phyloP scores from a whole-genome alignment of 768 basidiomycete genomes.

The Austroboletus festivus region DNA sequence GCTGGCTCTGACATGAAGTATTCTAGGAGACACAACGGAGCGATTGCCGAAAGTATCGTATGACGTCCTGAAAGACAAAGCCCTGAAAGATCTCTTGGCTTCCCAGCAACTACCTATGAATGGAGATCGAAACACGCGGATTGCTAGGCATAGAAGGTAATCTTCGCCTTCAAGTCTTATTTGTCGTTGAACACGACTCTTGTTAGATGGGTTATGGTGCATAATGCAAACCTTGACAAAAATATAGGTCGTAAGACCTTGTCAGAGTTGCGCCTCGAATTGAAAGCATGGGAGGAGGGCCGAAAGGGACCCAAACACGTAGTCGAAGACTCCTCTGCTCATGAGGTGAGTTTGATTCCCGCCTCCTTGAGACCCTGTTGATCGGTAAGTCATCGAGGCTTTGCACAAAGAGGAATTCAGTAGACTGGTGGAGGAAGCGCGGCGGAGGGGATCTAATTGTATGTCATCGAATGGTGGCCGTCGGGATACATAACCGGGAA shows the following conservation, averaged over 20 bases:
- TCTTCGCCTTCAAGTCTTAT: conserved; percentile 1
- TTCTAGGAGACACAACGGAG: conserved; percentile 35
- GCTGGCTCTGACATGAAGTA: conserved; percentile 17
- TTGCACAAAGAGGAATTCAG: conserved; percentile 34
- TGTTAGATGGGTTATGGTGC: conserved; percentile 63
- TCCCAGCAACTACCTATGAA: conserved; percentile 47
- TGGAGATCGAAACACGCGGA: conserved; percentile 51
- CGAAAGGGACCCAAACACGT: conserved; percentile 34
- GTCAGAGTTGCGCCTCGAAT: conserved; percentile 46
- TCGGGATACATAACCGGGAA: conserved; percentile 32
- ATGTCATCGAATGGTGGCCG: neutral
- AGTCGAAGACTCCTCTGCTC: conserved; percentile 37
- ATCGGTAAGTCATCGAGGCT: conserved; percentile 4
- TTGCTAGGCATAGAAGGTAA: conserved; percentile 60
- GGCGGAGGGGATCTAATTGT: conserved; percentile 32
- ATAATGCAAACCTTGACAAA: conserved; percentile 70
- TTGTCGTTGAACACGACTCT: neutral
- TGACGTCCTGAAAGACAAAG: conserved; percentile 57
- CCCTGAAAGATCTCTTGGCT: conserved; percentile 52
- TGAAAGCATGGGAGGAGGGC: conserved; percentile 58
- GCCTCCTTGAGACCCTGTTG: neutral
- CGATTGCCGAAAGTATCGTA: conserved; percentile 67
- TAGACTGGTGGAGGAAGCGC: conserved; percentile 34
- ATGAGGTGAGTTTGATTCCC: conserved; percentile 36
- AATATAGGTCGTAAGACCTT: conserved; percentile 44